Evolutionary conservation across 129 eudicot species (phyloP).

Genomic region (carrot (Daucus carota)): DH1_v3.0 NC_030382.2:50539501-50540000

Average conservation of each 20-base stretch:
- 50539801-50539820: neutral
- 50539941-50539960: neutral
- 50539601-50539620: too few species aligned
- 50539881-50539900: neutral
- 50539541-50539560: neutral
- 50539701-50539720: neutral
- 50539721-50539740: neutral
- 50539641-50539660: too few species aligned
- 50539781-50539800: neutral
- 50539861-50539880: neutral
- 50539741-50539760: neutral
- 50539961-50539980: neutral
- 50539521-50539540: neutral
- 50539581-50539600: neutral
- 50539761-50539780: neutral
- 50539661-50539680: too few species aligned
- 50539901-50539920: neutral
- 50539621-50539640: neutral
- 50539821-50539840: neutral
- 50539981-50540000: neutral
- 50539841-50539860: neutral
- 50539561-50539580: neutral
- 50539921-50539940: neutral
- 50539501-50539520: too few species aligned
- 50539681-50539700: neutral